Percentiles rank a stretch among this genome's conserved stretches.
Evolutionary conservation across 169 alveolate species (phyloP).

Genomic region (Eimeria necatrix): DNA sequence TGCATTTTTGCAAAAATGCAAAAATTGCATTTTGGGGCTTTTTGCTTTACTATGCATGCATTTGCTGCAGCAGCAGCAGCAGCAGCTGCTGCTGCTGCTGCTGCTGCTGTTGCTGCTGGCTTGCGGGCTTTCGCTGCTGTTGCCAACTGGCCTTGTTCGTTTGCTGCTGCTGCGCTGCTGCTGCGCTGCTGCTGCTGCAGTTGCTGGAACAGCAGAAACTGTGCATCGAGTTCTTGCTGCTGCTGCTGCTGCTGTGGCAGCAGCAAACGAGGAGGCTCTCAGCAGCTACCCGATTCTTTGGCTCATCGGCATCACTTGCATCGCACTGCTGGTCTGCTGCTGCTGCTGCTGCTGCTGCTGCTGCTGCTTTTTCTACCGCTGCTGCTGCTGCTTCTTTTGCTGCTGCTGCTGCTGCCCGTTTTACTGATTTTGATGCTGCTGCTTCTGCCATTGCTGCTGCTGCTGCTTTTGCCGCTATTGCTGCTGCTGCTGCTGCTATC

Average conservation of each 20-base stretch:
- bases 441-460: too few species aligned
- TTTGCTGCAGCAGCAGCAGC: constrained; percentile 28
- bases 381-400: neutral
- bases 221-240: constrained; percentile 11
- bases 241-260: constrained; percentile 12
- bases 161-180: neutral
- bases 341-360: constrained; percentile 26
- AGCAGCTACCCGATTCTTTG: neutral
- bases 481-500: constrained; percentile 40
- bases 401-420: neutral
- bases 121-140: neutral
- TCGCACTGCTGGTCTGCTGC: constrained; percentile 9
- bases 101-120: constrained; percentile 5
- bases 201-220: neutral
- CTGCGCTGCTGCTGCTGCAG: constrained; percentile 37
- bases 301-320: constrained; percentile 22
- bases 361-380: neutral
- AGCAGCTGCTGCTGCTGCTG: constrained; percentile 33
- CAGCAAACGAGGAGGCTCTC: constrained; percentile 8
- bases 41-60: neutral
- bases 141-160: neutral
- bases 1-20: neutral
- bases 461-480: neutral
- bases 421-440: neutral
- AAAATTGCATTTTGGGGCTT: too few species aligned